A percentile compares a stretch with the other conserved stretches of the same genome.
These are phyloP conservation scores for Biancaea sappan DNA, from an alignment of 306 rosid species.

Conservation along the genomic window DNA sequence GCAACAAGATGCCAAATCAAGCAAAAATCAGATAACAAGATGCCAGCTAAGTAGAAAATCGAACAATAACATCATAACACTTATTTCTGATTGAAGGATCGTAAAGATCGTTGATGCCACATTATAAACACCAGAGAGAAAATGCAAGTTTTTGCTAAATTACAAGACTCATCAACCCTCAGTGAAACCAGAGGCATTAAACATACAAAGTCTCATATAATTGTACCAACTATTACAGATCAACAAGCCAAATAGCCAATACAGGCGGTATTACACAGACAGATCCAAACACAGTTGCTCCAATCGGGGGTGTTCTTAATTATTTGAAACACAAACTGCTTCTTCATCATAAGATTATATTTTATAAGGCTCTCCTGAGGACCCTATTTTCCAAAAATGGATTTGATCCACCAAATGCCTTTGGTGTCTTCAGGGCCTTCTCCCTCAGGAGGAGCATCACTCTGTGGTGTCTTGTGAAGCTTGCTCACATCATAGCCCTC, in stretches of 20 bases:
- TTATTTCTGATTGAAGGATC: too few species aligned
- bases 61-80: too few species aligned
- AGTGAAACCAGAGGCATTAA: constrained; percentile 27
- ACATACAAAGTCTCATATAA: constrained; percentile 9
- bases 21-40: too few species aligned
- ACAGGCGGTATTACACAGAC: constrained; percentile 16
- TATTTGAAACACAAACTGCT: constrained; percentile 23
- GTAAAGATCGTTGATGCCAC: too few species aligned
- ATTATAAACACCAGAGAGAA: too few species aligned
- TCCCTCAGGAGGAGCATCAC: constrained; percentile 65
- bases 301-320: constrained; percentile 25
- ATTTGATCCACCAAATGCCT: constrained; percentile 83
- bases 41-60: too few species aligned
- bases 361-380: too few species aligned
- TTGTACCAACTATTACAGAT: constrained; percentile 14
- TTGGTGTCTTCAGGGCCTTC: constrained; percentile 67
- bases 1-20: too few species aligned
- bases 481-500: constrained; percentile 87
- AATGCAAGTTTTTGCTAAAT: neutral
- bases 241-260: constrained; percentile 7
- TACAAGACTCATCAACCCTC: neutral
- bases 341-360: too few species aligned
- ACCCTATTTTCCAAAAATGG: constrained; percentile 58
- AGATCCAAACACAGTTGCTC: constrained; percentile 30
- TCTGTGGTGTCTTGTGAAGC: constrained; percentile 85